Conservation (phyloP, 495 filamentous ascomycete species). For the Sphaerosporella brunnea region DNA sequence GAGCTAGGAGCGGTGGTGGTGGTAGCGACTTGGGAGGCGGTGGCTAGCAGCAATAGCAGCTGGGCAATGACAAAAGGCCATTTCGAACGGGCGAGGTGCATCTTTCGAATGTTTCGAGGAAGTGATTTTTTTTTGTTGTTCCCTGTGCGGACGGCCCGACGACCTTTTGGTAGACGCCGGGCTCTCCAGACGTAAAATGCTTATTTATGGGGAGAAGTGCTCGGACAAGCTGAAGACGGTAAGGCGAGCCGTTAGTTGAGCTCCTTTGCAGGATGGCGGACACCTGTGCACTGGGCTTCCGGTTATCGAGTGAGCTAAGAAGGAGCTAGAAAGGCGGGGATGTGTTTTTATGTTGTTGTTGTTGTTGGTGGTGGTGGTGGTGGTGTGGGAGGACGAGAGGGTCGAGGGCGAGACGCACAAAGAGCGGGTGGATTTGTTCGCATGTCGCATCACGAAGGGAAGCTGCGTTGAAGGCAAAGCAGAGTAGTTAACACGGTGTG, state of each 20-base stretch:
- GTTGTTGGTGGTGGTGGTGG: too few relatives aligned
- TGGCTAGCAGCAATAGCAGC: background rate
- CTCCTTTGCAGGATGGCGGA: background rate
- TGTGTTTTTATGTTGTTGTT: too few relatives aligned
- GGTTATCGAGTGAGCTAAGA: slow-evolving; percentile 1
- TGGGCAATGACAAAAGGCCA: slow-evolving; percentile 2
- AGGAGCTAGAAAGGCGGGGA: background rate
- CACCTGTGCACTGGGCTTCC: too few relatives aligned
- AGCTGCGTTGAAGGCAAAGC: slow-evolving; percentile 16
- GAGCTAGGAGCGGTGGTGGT: slow-evolving; percentile 5
- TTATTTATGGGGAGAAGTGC: background rate
- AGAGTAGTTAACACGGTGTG: slow-evolving; percentile 12
- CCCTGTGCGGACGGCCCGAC: too few relatives aligned
- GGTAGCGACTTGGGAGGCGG: slow-evolving; percentile 10
- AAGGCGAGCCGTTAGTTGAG: slow-evolving; percentile 1
- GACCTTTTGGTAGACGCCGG: background rate
- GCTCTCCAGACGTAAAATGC: too few relatives aligned
- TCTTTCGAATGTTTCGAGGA: background rate
- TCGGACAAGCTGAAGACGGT: slow-evolving; percentile 1
- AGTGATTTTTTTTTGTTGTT: background rate
- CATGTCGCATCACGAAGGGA: background rate
- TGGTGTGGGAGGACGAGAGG: slow-evolving; percentile 8
- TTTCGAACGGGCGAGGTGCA: background rate
- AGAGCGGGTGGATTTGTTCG: background rate
- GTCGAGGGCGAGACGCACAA: slow-evolving; percentile 5